phyloP scores from a whole-genome alignment of 257 asterid species.

The Parsonsia alboflavescens region DNA sequence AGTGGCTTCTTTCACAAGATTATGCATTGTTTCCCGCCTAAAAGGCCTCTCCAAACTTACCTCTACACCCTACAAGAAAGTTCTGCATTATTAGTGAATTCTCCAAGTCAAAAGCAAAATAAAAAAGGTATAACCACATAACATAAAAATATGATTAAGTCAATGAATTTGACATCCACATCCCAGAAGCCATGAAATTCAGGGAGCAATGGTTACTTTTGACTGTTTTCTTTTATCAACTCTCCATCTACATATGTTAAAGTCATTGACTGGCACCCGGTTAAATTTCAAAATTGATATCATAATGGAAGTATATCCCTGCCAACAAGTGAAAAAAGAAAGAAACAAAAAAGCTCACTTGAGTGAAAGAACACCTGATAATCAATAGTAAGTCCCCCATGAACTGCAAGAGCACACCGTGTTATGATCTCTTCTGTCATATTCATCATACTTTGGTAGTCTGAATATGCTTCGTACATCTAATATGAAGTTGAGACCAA shows the following conservation, averaged over 20 bases:
- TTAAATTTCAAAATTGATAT: not conserved
- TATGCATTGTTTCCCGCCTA: slow-evolving; percentile 97
- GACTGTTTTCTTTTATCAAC: not conserved
- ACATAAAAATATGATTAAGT: not conserved
- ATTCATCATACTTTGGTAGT: slow-evolving; percentile 95
- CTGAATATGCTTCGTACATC: slow-evolving; percentile 98
- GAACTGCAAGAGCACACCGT: slow-evolving; percentile 82
- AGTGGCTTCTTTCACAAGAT: slow-evolving; percentile 85
- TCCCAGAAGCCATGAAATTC: not conserved
- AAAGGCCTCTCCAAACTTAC: slow-evolving; percentile 92
- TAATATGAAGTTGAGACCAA: slow-evolving; percentile 19
- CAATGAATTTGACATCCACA: not conserved
- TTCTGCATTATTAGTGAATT: slow-evolving; percentile 2
- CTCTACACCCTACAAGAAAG: slow-evolving; percentile 58
- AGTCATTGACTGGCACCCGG: not conserved
- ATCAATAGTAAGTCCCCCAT: slow-evolving; percentile 68
- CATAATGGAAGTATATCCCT: not conserved
- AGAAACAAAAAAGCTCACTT: not conserved
- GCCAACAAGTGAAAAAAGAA: not conserved
- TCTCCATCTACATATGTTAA: not conserved
- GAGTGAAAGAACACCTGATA: slow-evolving; percentile 57
- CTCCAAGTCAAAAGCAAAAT: not conserved
- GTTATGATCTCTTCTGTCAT: slow-evolving; percentile 86
- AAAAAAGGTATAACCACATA: not conserved
- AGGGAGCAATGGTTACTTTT: not conserved